phyloP scores from a whole-genome alignment of 129 eudicot species.

The Flaveria robusta region DNA sequence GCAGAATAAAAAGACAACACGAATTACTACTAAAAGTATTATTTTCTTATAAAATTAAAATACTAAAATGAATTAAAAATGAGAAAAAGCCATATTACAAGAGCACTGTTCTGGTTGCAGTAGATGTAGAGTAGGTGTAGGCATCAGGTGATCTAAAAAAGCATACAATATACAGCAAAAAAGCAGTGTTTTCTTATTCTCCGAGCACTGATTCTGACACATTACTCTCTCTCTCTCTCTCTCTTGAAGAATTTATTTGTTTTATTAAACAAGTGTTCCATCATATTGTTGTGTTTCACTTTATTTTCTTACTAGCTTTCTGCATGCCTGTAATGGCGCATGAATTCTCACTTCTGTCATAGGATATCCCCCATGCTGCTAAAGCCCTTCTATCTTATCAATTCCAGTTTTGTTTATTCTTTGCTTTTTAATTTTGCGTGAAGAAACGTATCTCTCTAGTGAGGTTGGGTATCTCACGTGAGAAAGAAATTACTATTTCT shows the following conservation, averaged over 20 bases:
- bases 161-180: slow-evolving; percentile 19
- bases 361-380: slow-evolving; percentile 38
- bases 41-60: too few species aligned
- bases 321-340: slow-evolving; percentile 41
- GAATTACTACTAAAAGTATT: too few species aligned
- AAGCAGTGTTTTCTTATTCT: slow-evolving; percentile 41
- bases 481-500: too few species aligned
- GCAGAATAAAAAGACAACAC: neutral
- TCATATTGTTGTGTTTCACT: neutral
- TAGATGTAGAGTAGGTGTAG: slow-evolving; percentile 21
- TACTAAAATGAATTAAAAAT: too few species aligned
- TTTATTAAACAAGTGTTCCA: neutral
- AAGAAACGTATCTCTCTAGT: too few species aligned
- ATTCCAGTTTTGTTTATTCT: slow-evolving; percentile 20
- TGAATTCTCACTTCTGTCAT: slow-evolving; percentile 35
- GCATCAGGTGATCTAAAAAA: slow-evolving; percentile 37
- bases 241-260: neutral
- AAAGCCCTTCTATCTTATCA: slow-evolving; percentile 29
- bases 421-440: too few species aligned
- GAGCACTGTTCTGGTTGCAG: neutral
- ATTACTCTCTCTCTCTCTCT: neutral
- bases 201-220: slow-evolving; percentile 34
- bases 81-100: too few species aligned
- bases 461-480: too few species aligned
- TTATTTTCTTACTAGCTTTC: slow-evolving; percentile 24